Evolutionary conservation across 2,329 filamentous ascomycete genomes (phyloP), one percentile per base, ranked within the genome.

Genomic region (Aspergillus bombycis): DNA sequence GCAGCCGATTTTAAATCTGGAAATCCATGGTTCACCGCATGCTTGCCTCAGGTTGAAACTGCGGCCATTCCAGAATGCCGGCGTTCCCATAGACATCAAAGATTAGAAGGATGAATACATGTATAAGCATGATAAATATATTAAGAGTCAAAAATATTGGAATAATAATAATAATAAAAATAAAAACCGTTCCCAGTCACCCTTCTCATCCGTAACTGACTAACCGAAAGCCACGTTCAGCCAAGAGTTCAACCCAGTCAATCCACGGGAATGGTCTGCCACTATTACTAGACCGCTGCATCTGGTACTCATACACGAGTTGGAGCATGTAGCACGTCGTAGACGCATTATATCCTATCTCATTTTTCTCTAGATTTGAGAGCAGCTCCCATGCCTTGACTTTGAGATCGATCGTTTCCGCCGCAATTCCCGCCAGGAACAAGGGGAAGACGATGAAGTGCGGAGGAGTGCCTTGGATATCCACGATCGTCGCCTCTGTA

Each of bases 371-470:
- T 70, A 85, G 77, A 8, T 70, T 74, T n/a, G 74, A 77, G 43
- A 87, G 77, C 57, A 86, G 67, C n/a, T 83, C 78, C 61, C 86
- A 73, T 1, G 82, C 82, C 66, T 78, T 75, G 59, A 76, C 75
- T 69, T 86, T 84, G 23, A 81, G 76, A 6, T 74, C 75, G 10
- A 74, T 73, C 28, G 80, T 76, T 0, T 70, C 74, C 2, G 80
- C 80, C 21, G 82, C 78, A 4, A 71, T 70, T 12, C 84, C 85
- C 0, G 84, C 83, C 62, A 87, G 79, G 69, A 87, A 86, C 0
- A 86, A 67, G 0, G 85, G 84, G 64, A 87, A 86, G 2, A 84
- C 77, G 5, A 84, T 70, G 61, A 82, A 83, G 26, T 81, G 78
- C 19, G 79, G 77, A 52, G 82, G 78, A 16, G 78, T 75, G 12